phyloP scores from a whole-genome alignment of 2,329 filamentous ascomycete species.

The Hymenoscyphus infarciens region DNA sequence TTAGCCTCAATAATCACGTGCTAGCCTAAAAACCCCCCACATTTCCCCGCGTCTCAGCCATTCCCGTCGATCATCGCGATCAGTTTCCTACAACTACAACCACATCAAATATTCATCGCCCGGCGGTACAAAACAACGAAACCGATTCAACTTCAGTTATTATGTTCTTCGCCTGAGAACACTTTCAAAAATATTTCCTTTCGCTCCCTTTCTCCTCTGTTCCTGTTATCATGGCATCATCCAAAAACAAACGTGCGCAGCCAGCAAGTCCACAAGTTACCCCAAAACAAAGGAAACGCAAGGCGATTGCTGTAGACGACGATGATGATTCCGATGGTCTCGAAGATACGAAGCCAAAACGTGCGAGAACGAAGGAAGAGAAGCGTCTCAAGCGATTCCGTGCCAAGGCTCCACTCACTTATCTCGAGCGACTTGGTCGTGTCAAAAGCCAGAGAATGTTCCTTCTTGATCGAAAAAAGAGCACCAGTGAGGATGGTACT shows the following conservation, averaged over 20 bases:
- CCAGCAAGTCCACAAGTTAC: not conserved
- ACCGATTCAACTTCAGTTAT: not conserved
- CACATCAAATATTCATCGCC: not conserved
- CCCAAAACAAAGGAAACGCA: not conserved
- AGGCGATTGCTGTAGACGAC: not conserved
- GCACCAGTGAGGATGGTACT: constrained; percentile 35
- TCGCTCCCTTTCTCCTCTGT: not conserved
- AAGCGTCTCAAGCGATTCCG: constrained; percentile 41
- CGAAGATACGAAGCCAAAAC: constrained; percentile 18
- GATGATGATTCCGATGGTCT: constrained; percentile 18
- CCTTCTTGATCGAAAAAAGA: constrained; percentile 46
- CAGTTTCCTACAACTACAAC: too few relatives aligned
- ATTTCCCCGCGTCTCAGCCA: not conserved
- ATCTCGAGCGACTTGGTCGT: constrained; percentile 44
- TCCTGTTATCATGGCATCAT: not conserved
- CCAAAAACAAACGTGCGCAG: not conserved
- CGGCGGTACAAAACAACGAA: not conserved
- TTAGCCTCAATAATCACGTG: not conserved
- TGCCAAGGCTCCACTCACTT: constrained; percentile 42
- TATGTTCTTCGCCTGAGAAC: not conserved
- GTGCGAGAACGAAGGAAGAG: constrained; percentile 33
- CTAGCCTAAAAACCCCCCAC: not conserved
- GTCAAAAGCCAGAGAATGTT: constrained; percentile 54
- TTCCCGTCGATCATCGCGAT: too few relatives aligned
- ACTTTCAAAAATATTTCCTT: not conserved